Percentiles rank a stretch among this genome's conserved stretches.
Conservation (phyloP, 2,329 filamentous ascomycete species). For the Calonectria leucothoes region DNA sequence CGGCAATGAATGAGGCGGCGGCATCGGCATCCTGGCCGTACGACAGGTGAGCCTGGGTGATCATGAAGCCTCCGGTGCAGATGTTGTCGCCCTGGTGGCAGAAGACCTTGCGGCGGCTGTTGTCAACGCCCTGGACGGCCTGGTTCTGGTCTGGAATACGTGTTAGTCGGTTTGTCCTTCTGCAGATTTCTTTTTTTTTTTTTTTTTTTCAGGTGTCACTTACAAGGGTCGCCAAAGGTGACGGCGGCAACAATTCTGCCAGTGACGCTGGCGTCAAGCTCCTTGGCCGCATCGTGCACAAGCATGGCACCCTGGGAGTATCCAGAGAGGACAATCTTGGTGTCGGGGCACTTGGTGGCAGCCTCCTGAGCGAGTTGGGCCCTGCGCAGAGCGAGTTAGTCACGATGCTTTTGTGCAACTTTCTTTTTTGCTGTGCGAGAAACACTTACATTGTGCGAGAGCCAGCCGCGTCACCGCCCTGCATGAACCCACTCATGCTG, state of each 20-base stretch:
- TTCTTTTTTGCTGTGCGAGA: background rate
- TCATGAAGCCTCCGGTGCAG: constrained; percentile 42
- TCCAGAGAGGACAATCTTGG: constrained; percentile 58
- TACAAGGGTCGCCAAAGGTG: constrained; percentile 46
- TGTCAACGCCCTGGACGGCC: constrained; percentile 34
- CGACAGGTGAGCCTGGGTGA: constrained; percentile 41
- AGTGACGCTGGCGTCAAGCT: constrained; percentile 48
- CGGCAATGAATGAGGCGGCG: constrained; percentile 43
- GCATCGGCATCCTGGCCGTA: constrained; percentile 44
- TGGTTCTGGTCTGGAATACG: constrained; percentile 30
- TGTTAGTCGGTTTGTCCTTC: constrained; percentile 20
- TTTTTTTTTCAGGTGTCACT: background rate
- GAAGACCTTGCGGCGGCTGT: constrained; percentile 41
- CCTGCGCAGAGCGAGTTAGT: constrained; percentile 24
- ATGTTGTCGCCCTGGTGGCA: constrained; percentile 49
- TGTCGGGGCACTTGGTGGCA: constrained; percentile 54
- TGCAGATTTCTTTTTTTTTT: too few species aligned
- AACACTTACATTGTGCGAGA: constrained; percentile 59
- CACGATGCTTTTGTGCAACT: background rate
- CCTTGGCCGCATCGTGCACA: constrained; percentile 57
- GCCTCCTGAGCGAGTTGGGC: constrained; percentile 44
- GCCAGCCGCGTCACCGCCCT: constrained; percentile 57
- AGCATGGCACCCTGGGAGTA: constrained; percentile 56
- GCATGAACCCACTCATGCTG: constrained; percentile 55
- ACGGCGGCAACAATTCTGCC: constrained; percentile 44